phyloP scores from a whole-genome alignment of 148 eudicot genomes.

The Spergularia bocconei region DNA sequence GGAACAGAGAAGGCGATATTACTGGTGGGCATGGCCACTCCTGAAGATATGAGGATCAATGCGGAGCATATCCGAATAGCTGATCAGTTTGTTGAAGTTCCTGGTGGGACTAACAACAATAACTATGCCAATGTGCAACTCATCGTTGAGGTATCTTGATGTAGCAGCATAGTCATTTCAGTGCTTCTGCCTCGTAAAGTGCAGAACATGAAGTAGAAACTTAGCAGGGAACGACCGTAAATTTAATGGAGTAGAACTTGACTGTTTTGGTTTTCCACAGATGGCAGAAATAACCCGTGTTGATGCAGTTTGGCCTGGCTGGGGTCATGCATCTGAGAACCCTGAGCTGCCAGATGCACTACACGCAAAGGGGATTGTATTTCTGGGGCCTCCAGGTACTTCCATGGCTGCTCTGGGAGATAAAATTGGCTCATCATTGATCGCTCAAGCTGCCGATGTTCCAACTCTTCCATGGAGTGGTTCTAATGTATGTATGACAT shows the following conservation, averaged over 20 bases:
- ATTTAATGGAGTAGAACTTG: background rate
- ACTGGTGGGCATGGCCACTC: slow-evolving; percentile 99
- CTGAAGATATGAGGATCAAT: slow-evolving; percentile 98
- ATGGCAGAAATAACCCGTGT: slow-evolving; percentile 93
- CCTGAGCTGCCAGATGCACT: slow-evolving; percentile 97
- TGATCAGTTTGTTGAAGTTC: slow-evolving; percentile 98
- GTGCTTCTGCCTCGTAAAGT: background rate
- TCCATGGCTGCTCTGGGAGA: slow-evolving; percentile 99
- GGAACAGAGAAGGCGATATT: slow-evolving; percentile 94
- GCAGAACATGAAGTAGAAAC: background rate
- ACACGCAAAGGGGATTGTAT: slow-evolving; percentile 75
- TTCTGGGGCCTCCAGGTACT: slow-evolving; percentile 87
- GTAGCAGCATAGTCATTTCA: background rate
- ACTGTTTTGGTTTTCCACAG: slow-evolving; percentile 35
- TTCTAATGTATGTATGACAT: slow-evolving; percentile 63
- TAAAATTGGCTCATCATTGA: slow-evolving; percentile 95
- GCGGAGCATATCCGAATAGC: slow-evolving; percentile 98
- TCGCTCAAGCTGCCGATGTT: slow-evolving; percentile 98
- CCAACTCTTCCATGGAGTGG: slow-evolving; percentile 99
- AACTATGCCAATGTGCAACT: slow-evolving; percentile 99
- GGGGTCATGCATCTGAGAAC: slow-evolving; percentile 99
- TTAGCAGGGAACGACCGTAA: background rate
- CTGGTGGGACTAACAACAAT: slow-evolving; percentile 98
- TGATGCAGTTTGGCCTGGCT: slow-evolving; percentile 99
- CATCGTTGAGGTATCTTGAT: slow-evolving; percentile 74